Evolutionary conservation across 1,284 basidiomycete species (phyloP).

Genomic region (Puccinia novopanici): DNA sequence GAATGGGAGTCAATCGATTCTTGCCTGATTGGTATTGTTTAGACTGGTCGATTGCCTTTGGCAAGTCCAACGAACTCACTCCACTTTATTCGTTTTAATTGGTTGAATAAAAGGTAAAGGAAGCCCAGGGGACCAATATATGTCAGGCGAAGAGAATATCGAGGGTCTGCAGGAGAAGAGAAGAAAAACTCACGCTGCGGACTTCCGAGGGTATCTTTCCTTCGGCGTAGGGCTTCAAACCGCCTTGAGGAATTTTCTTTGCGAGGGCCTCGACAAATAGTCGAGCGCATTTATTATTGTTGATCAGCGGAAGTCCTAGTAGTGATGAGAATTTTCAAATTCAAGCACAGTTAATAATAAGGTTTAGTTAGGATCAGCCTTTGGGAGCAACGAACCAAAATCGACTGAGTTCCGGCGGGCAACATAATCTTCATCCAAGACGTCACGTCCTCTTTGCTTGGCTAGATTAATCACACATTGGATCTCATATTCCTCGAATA

Average conservation of each 20-base stretch:
- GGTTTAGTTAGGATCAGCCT: neutral
- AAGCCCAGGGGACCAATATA: neutral
- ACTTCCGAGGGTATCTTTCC: conserved; percentile 92
- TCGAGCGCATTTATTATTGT: conserved; percentile 83
- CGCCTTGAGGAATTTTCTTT: conserved; percentile 82
- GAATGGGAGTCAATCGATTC: neutral
- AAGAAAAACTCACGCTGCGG: conserved; percentile 32
- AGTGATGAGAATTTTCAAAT: conserved; percentile 61
- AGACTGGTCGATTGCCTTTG: conserved; percentile 47
- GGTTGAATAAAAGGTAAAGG: neutral
- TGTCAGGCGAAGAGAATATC: neutral
- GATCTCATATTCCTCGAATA: conserved; percentile 85
- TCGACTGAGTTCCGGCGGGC: conserved; percentile 70
- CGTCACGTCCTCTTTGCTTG: conserved; percentile 73
- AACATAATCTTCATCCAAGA: conserved; percentile 93
- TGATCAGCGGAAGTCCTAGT: conserved; percentile 71
- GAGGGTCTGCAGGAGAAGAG: neutral
- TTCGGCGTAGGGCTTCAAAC: conserved; percentile 78
- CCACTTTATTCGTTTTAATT: conserved; percentile 25
- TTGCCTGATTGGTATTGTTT: neutral
- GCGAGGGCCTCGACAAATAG: conserved; percentile 88
- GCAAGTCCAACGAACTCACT: conserved; percentile 50
- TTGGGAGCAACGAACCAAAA: conserved; percentile 22
- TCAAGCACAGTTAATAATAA: conserved; percentile 43
- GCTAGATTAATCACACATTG: conserved; percentile 94